Conservation (phyloP, 176 grass and related monocot genomes). For the Oryza meyeriana region DNA sequence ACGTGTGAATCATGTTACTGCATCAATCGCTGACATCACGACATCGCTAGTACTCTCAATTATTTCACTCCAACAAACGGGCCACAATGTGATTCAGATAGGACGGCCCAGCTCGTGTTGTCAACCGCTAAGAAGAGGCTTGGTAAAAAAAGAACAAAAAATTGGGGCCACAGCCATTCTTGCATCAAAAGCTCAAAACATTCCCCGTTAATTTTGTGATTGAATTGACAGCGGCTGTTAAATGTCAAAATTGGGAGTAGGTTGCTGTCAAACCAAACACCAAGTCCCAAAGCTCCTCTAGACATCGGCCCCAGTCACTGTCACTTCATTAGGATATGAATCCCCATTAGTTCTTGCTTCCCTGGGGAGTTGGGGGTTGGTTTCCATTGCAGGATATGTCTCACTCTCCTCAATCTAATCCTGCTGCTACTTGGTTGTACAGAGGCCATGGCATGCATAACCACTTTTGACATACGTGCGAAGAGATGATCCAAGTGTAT, state of each 20-base stretch:
- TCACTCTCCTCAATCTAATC: slow-evolving; percentile 44
- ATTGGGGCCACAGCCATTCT: not conserved
- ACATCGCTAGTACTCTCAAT: not conserved
- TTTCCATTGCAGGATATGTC: slow-evolving; percentile 24
- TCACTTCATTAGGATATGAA: slow-evolving; percentile 10
- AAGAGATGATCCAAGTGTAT: not conserved
- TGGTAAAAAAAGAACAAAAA: not conserved
- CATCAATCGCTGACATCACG: slow-evolving; percentile 6
- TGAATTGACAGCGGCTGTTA: slow-evolving; percentile 34
- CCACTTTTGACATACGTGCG: slow-evolving; percentile 21
- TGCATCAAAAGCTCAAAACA: slow-evolving; percentile 30
- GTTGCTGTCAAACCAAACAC: slow-evolving; percentile 27
- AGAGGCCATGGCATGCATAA: slow-evolving; percentile 5
- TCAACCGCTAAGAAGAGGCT: slow-evolving; percentile 1
- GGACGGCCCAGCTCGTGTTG: slow-evolving; percentile 33
- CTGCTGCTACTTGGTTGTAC: slow-evolving; percentile 15
- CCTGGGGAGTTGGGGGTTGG: slow-evolving; percentile 16
- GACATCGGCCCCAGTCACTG: slow-evolving; percentile 1
- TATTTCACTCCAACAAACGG: slow-evolving; percentile 22
- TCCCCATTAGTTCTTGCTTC: slow-evolving; percentile 43
- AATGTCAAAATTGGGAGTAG: slow-evolving; percentile 1
- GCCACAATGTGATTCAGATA: slow-evolving; percentile 10
- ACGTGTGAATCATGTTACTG: slow-evolving; percentile 37
- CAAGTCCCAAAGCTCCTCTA: slow-evolving; percentile 33
- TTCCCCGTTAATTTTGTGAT: slow-evolving; percentile 11